Percentiles rank a stretch among this genome's conserved stretches.
Evolutionary conservation across 73 alveolate genomes (phyloP).

Genomic region (Uronychia binucleata): DNA sequence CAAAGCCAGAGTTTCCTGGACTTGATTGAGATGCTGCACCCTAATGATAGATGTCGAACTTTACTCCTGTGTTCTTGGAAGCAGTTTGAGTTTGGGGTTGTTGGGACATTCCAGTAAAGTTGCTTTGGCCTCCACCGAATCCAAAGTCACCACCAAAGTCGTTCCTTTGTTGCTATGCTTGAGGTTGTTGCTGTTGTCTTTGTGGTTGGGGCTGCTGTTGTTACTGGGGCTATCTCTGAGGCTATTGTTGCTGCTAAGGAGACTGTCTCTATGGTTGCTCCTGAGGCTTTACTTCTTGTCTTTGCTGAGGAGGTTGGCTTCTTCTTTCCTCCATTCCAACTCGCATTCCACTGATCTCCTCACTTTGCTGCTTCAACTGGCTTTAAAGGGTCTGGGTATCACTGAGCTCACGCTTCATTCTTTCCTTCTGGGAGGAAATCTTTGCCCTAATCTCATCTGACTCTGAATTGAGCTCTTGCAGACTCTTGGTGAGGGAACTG

Average conservation of each 20-base stretch:
- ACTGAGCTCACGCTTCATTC: no score
- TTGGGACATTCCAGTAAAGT: background rate
- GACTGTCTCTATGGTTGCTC: background rate
- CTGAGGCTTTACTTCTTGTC: background rate
- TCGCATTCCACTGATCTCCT: background rate
- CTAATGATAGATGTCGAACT: no score
- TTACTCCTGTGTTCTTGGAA: no score
- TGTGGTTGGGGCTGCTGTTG: background rate
- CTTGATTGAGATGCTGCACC: no score
- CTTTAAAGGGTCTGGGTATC: slow-evolving; percentile 11
- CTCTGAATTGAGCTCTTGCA: no score
- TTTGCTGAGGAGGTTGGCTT: background rate
- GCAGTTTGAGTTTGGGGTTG: background rate
- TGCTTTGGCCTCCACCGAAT: background rate
- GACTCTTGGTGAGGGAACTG: no score
- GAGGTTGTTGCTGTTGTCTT: background rate
- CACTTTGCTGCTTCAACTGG: background rate
- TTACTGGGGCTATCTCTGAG: no score
- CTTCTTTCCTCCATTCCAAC: background rate
- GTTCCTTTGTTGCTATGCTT: background rate
- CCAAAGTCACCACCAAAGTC: background rate
- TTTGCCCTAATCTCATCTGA: no score
- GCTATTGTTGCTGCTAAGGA: background rate
- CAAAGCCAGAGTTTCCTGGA: no score
- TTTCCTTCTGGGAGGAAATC: no score